Conservation (phyloP, 1,139 yeast genomes). For the Yamadazyma siamensis region DNA sequence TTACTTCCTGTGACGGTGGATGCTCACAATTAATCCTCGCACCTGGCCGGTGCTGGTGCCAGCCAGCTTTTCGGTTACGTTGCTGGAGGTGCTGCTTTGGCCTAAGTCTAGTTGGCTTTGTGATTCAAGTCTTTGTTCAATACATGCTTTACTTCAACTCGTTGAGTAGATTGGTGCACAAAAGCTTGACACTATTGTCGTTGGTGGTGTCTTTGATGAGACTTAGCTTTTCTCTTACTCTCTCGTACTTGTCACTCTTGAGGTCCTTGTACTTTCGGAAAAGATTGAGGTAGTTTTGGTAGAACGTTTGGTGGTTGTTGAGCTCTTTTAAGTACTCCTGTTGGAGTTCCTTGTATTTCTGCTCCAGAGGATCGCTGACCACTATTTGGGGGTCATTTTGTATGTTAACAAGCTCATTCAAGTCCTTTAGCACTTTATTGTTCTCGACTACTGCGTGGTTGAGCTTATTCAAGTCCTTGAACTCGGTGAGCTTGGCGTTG, state of each 20-base stretch:
- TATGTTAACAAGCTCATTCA: constrained; percentile 21
- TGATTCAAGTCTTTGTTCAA: constrained; percentile 17
- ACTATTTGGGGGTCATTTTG: constrained; percentile 12
- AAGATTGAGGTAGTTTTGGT: constrained; percentile 37
- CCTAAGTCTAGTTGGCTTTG: constrained; percentile 48
- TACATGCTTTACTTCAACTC: constrained; percentile 12
- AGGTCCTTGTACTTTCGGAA: constrained; percentile 39
- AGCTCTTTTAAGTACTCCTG: constrained; percentile 31
- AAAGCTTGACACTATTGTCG: constrained; percentile 19
- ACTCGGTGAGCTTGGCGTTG: constrained; percentile 7
- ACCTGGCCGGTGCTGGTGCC: constrained; percentile 25
- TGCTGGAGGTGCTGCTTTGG: constrained; percentile 44
- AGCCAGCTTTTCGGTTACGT: constrained; percentile 20
- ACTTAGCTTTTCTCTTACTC: constrained; percentile 15
- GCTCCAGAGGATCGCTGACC: constrained; percentile 1
- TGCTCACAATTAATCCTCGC: constrained; percentile 28
- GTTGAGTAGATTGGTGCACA: constrained; percentile 22
- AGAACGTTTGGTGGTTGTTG: constrained; percentile 25
- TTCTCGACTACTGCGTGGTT: constrained; percentile 17
- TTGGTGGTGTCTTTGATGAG: constrained; percentile 21
- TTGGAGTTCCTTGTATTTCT: constrained; percentile 28
- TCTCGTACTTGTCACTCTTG: constrained; percentile 17
- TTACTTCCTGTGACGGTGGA: constrained; percentile 32
- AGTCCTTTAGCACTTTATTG: constrained; percentile 19
- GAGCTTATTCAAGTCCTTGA: constrained; percentile 10